Conservation (phyloP, 2,329 filamentous ascomycete genomes). For the Fusarium piperis region DNA sequence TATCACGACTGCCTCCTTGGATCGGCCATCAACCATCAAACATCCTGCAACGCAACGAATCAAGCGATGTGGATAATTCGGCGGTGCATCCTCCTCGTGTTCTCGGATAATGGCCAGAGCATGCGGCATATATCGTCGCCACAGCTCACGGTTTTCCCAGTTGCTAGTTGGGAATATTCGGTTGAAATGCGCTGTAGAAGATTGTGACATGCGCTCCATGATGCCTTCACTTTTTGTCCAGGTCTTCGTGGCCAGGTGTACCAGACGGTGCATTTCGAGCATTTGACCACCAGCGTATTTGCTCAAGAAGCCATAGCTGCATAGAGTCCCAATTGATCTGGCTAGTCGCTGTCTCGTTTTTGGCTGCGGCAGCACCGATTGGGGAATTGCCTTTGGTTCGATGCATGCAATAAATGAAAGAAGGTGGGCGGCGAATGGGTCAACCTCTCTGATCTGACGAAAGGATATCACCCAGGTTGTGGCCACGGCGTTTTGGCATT, state of each 20-base stretch:
- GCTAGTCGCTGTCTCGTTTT: constrained; percentile 28
- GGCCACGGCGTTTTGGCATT: constrained; percentile 46
- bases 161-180: not conserved
- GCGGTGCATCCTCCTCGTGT: not conserved
- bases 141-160: not conserved
- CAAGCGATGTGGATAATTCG: not conserved
- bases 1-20: not conserved
- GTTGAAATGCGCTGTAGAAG: not conserved
- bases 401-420: constrained; percentile 54
- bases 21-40: not conserved
- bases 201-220: not conserved
- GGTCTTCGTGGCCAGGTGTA: constrained; percentile 45
- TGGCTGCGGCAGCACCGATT: constrained; percentile 44
- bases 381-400: constrained; percentile 51
- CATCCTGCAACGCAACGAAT: not conserved
- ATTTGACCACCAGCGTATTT: constrained; percentile 33
- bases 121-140: not conserved
- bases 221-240: constrained; percentile 34
- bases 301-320: constrained; percentile 46
- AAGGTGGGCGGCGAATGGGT: constrained; percentile 47
- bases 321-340: constrained; percentile 45
- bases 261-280: constrained; percentile 51
- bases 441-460: constrained; percentile 44
- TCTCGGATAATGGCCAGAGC: not conserved
- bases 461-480: constrained; percentile 55